These are phyloP conservation scores for Sugiyamaella castrensis DNA, from an alignment of 1,139 yeast species.

Conservation along the genomic window DNA sequence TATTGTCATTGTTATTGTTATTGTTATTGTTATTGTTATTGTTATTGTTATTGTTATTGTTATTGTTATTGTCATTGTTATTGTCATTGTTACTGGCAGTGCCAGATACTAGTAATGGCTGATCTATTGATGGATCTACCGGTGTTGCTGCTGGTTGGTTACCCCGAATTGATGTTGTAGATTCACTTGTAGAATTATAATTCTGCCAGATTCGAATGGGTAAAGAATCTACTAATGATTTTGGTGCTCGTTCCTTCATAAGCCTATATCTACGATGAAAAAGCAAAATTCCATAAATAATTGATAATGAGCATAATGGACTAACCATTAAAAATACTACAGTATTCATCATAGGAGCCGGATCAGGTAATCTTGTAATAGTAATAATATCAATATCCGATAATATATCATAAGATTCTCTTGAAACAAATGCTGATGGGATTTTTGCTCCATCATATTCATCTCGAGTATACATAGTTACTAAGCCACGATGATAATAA, in stretches of 20 bases:
- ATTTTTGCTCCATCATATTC: conserved; percentile 34
- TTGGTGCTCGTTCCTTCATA: conserved; percentile 40
- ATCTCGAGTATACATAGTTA: conserved; percentile 39
- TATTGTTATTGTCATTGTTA: neutral
- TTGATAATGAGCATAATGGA: conserved; percentile 41
- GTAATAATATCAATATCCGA: conserved; percentile 29
- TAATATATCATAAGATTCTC: conserved; percentile 35
- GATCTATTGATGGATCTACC: no score
- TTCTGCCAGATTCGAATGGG: conserved; percentile 39
- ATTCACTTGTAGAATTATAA: conserved; percentile 3
- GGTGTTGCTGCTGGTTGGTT: neutral
- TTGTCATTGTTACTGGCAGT: neutral
- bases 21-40: neutral
- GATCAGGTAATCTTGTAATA: conserved; percentile 25
- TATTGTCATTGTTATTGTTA: neutral
- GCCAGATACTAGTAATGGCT: neutral
- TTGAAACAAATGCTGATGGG: conserved; percentile 41
- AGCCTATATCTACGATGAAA: conserved; percentile 38
- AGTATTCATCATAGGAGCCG: conserved; percentile 37
- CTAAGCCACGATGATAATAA: conserved; percentile 34
- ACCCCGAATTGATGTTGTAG: neutral
- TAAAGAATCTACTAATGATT: conserved; percentile 36
- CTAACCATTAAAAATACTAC: conserved; percentile 40
- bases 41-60: neutral
- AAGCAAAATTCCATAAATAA: conserved; percentile 39